phyloP scores from a whole-genome alignment of 257 asterid genomes.

The Lantana camara region DNA sequence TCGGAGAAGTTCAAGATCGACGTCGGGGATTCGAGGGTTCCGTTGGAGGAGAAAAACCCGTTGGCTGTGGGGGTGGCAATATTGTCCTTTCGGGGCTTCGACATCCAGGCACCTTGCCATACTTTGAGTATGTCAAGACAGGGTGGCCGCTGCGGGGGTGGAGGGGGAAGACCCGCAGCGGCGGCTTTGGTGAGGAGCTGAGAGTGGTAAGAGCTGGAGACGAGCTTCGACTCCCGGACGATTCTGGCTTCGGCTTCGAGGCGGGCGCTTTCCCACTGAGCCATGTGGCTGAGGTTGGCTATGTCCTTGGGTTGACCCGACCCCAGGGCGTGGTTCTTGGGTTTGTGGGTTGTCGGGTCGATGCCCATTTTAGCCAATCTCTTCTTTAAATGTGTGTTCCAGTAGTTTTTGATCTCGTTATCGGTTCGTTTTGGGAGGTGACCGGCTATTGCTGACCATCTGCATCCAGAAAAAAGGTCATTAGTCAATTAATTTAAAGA shows the following conservation, averaged over 20 bases:
- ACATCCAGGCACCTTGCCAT: slow-evolving; percentile 45
- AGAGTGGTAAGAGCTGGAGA: neutral
- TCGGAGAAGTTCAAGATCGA: slow-evolving; percentile 38
- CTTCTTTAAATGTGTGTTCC: slow-evolving; percentile 58
- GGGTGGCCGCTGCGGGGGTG: slow-evolving; percentile 29
- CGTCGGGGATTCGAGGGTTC: slow-evolving; percentile 32
- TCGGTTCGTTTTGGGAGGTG: slow-evolving; percentile 54
- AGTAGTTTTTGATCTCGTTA: slow-evolving; percentile 55
- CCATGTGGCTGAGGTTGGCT: slow-evolving; percentile 63
- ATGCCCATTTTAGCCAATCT: slow-evolving; percentile 51
- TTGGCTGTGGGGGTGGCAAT: neutral
- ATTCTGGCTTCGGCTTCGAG: slow-evolving; percentile 54
- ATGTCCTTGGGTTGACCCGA: slow-evolving; percentile 37
- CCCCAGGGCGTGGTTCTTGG: slow-evolving; percentile 38
- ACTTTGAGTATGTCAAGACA: slow-evolving; percentile 58
- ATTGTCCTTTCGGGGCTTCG: slow-evolving; percentile 23
- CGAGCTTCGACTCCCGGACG: slow-evolving; percentile 34
- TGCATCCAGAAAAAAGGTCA: neutral
- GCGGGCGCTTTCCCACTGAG: slow-evolving; percentile 62
- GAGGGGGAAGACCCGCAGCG: slow-evolving; percentile 3
- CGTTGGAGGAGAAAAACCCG: slow-evolving; percentile 14
- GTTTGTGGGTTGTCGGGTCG: slow-evolving; percentile 54
- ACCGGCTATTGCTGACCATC: slow-evolving; percentile 58
- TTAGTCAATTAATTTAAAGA: neutral
- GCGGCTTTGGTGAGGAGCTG: slow-evolving; percentile 8